These are phyloP conservation scores for Clausena lansium DNA, from an alignment of 345 rosid genomes.

Conservation along the genomic window DNA sequence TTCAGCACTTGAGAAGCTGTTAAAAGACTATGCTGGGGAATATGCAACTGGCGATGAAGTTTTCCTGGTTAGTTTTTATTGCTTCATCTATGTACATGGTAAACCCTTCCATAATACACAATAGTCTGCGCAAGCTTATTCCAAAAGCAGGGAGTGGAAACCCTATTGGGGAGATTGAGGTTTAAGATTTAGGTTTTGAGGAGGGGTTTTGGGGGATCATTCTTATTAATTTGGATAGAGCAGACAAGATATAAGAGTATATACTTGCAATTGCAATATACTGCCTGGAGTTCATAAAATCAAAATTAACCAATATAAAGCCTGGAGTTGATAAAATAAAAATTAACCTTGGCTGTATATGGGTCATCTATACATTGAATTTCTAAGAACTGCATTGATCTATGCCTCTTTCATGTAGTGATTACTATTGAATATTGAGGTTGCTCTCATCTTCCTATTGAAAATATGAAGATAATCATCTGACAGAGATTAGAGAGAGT, in stretches of 20 bases:
- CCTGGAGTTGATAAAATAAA: too few relatives aligned
- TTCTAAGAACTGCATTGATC: background rate
- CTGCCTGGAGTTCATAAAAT: background rate
- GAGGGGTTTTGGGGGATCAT: background rate
- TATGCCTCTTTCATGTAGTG: background rate
- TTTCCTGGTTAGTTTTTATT: conserved; percentile 54
- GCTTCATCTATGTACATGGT: conserved; percentile 9
- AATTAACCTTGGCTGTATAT: background rate
- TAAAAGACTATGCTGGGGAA: conserved; percentile 60
- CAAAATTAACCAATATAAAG: too few relatives aligned
- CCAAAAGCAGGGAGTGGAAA: background rate
- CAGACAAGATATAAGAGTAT: background rate
- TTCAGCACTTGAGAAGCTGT: conserved; percentile 73
- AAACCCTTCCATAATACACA: background rate
- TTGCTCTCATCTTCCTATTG: background rate
- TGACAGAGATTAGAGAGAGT: background rate
- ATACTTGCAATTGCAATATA: background rate
- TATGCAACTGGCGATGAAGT: conserved; percentile 79
- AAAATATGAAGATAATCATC: background rate
- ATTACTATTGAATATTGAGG: background rate
- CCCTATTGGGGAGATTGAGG: background rate
- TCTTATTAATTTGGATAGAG: background rate
- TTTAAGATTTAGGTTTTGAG: background rate
- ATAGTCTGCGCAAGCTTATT: background rate
- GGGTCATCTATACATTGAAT: background rate